Evolutionary conservation across 805 yeast species (phyloP), one percentile per base, ranked within the genome.

Genomic region (Wilhelminamyces savonicus): DNA sequence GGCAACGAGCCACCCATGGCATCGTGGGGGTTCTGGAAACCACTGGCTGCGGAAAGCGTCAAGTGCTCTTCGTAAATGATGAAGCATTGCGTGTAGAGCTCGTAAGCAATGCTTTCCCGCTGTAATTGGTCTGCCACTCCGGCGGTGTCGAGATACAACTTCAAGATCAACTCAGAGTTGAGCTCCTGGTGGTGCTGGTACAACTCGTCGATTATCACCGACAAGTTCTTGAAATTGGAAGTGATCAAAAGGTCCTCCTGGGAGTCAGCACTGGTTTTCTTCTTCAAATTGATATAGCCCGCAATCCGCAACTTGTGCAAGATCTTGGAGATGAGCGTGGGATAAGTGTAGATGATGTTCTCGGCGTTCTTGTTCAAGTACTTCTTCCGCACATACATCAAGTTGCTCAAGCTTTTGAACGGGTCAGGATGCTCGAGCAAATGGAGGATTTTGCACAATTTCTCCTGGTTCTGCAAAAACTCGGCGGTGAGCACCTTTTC

Each of bases 1-100:
- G 76, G 75, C 7, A 61, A 39, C 31, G 64, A 56, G 21, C 72
- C 77, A 18, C 67, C 59, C 37, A 58, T 49, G 7, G 65, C 43
- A 28, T 60, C 67, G 32, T 63, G 66, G 0, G 69, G 61, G 29
- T 51, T 56, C 14, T 23, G 32, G 23, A 28, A 24, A 19, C 27
- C 38, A 45, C 13, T 40, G 6, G 40, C 27, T 12, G 45, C 28
- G 18, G 37, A 40, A 19, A 58, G 32, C 14, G 54, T 54, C 27
- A 74, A 48, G 28, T 58, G 58, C 35, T 75, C 79, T 53, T 90
- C 97, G 51, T 85, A 88, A 0, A 86, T 71, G 1, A 88, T 71
- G 50, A 88, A 84, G 3, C 94, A 81, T 52, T 87, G 94, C 21
- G 84, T 88, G 54, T 81, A 85, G 47, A 86, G 78, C 57, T 92